Conservation (phyloP, 495 filamentous ascomycete species). For the Daldinia childiae region DNA sequence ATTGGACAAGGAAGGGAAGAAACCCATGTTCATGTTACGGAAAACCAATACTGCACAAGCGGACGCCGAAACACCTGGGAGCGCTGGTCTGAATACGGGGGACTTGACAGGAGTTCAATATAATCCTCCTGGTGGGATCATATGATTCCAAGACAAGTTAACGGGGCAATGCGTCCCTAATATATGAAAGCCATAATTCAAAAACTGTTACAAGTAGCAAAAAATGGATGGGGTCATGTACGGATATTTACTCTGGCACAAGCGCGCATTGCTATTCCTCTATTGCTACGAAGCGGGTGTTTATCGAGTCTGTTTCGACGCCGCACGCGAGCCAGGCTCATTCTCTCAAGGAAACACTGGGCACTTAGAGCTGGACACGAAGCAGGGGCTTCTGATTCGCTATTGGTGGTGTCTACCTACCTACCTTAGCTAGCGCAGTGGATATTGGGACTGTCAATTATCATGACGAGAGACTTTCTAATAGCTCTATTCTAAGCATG, state of each 20-base stretch:
- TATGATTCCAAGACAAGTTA: slow-evolving; percentile 48
- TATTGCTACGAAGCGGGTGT: background rate
- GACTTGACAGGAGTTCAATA: slow-evolving; percentile 50
- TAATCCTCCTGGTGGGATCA: slow-evolving; percentile 66
- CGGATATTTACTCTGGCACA: slow-evolving; percentile 33
- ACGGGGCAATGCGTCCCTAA: background rate
- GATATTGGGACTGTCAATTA: slow-evolving; percentile 20
- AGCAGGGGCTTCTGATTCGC: slow-evolving; percentile 2
- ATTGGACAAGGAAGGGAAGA: slow-evolving; percentile 92
- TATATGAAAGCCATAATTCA: slow-evolving; percentile 17
- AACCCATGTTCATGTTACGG: slow-evolving; percentile 98
- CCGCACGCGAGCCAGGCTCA: background rate
- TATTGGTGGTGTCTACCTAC: background rate
- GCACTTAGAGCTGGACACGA: background rate
- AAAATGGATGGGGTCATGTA: slow-evolving; percentile 10
- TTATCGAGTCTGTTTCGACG: slow-evolving; percentile 7
- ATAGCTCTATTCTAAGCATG: slow-evolving; percentile 33
- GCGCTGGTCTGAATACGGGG: slow-evolving; percentile 57
- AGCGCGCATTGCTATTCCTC: slow-evolving; percentile 33
- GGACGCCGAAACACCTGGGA: slow-evolving; percentile 56
- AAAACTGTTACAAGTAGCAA: slow-evolving; percentile 1
- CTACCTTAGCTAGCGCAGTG: slow-evolving; percentile 4
- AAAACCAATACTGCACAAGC: slow-evolving; percentile 64
- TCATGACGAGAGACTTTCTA: slow-evolving; percentile 19
- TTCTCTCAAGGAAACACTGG: background rate